These are phyloP conservation scores for Cercospora zeae-maydis DNA, from an alignment of 2,329 filamentous ascomycete species.

Conservation along the genomic window DNA sequence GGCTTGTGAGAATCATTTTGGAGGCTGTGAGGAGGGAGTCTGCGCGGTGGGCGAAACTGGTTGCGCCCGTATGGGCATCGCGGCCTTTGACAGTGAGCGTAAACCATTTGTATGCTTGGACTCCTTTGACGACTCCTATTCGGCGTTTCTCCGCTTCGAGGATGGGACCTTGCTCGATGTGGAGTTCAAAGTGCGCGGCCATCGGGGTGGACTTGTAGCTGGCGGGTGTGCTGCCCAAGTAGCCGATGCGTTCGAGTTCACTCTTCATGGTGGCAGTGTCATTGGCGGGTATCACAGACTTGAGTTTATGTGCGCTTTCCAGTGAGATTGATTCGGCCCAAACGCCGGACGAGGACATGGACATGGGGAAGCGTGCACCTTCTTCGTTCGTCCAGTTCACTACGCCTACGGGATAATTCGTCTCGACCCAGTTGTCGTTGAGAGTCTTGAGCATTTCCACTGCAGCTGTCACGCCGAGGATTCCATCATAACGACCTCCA, in stretches of 20 bases:
- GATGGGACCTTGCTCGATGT: slow-evolving; percentile 80
- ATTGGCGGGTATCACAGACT: slow-evolving; percentile 56
- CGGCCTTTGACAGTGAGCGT: slow-evolving; percentile 62
- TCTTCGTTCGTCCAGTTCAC: slow-evolving; percentile 84
- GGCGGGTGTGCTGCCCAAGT: slow-evolving; percentile 58
- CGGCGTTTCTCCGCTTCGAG: slow-evolving; percentile 62
- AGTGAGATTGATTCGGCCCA: slow-evolving; percentile 68
- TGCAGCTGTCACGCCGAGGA: slow-evolving; percentile 68
- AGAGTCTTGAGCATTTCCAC: slow-evolving; percentile 69
- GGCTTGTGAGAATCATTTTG: slow-evolving; percentile 63
- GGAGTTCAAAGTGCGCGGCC: slow-evolving; percentile 76
- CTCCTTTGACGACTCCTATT: slow-evolving; percentile 67
- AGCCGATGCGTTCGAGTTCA: slow-evolving; percentile 69
- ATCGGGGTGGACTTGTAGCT: slow-evolving; percentile 61
- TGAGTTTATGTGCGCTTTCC: slow-evolving; percentile 58
- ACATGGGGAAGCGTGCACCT: slow-evolving; percentile 73
- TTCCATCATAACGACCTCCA: slow-evolving; percentile 71
- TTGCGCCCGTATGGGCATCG: slow-evolving; percentile 73
- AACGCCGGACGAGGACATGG: slow-evolving; percentile 70
- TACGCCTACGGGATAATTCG: slow-evolving; percentile 67
- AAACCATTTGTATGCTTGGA: slow-evolving; percentile 73
- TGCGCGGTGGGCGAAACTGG: slow-evolving; percentile 61
- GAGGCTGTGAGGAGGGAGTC: slow-evolving; percentile 67
- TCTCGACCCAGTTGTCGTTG: slow-evolving; percentile 64
- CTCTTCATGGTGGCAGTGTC: slow-evolving; percentile 60